phyloP scores from a whole-genome alignment of 805 yeast species.

The Myxozyma melibiosi region DNA sequence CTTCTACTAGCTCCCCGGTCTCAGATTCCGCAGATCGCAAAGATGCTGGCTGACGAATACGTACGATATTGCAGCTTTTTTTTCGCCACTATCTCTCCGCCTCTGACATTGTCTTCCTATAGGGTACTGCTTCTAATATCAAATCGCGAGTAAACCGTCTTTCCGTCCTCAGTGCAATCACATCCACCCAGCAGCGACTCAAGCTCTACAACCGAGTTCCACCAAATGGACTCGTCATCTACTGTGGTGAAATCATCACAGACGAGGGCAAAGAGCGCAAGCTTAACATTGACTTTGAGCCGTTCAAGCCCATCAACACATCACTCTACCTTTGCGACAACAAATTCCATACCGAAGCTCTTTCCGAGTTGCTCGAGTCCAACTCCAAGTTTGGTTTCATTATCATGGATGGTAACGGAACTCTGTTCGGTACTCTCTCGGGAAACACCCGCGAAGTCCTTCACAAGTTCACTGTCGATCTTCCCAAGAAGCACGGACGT shows the following conservation, averaged over 20 bases:
- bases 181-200: conserved; percentile 95
- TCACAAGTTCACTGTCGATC: conserved; percentile 94
- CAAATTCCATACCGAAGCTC: conserved; percentile 96
- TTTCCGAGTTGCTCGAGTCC: conserved; percentile 88
- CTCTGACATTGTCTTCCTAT: not conserved
- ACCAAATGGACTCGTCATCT: conserved; percentile 89
- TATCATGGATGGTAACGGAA: conserved; percentile 99
- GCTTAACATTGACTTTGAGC: conserved; percentile 95
- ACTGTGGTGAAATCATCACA: conserved; percentile 98
- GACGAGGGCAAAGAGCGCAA: conserved; percentile 98
- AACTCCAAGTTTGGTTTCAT: conserved; percentile 98
- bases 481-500: conserved; percentile 99
- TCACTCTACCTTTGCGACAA: conserved; percentile 94
- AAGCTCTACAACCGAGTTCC: conserved; percentile 90
- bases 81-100: not conserved
- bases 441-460: conserved; percentile 97
- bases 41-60: conserved; percentile 95
- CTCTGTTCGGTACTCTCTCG: conserved; percentile 89
- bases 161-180: conserved; percentile 93
- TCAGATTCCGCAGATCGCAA: conserved; percentile 83
- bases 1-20: conserved; percentile 68
- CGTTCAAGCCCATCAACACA: conserved; percentile 99
- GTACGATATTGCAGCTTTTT: not conserved
- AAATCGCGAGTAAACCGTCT: conserved; percentile 96
- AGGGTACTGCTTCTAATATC: conserved; percentile 95